phyloP scores from a whole-genome alignment of 768 basidiomycete species.

The Russula ochroleuca region DNA sequence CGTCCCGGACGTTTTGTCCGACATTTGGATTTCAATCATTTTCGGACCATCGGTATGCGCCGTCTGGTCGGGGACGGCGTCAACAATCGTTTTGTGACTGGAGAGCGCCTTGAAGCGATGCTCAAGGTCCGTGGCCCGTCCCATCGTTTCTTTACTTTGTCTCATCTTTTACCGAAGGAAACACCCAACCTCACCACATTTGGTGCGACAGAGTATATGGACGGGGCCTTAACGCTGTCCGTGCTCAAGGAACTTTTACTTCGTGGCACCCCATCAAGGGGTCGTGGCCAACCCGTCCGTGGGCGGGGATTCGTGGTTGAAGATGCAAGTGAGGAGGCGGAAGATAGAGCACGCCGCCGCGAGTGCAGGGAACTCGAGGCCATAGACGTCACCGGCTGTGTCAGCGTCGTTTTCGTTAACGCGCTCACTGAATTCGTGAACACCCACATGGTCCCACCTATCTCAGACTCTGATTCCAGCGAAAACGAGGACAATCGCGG shows the following conservation, averaged over 20 bases:
- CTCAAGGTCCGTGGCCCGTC: slow-evolving; percentile 55
- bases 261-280: slow-evolving; percentile 69
- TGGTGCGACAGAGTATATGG: slow-evolving; percentile 99
- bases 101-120: slow-evolving; percentile 72
- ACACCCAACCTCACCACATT: slow-evolving; percentile 81
- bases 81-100: slow-evolving; percentile 88
- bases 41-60: slow-evolving; percentile 94
- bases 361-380: slow-evolving; percentile 67
- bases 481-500: slow-evolving; percentile 35
- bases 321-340: slow-evolving; percentile 64
- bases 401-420: slow-evolving; percentile 84
- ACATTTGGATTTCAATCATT: slow-evolving; percentile 92
- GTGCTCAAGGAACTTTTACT: slow-evolving; percentile 90
- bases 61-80: slow-evolving; percentile 88
- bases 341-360: slow-evolving; percentile 64
- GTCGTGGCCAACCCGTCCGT: slow-evolving; percentile 62
- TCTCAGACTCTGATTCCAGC: slow-evolving; percentile 44
- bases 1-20: slow-evolving; percentile 76
- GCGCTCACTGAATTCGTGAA: slow-evolving; percentile 81
- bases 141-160: neutral
- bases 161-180: slow-evolving; percentile 52
- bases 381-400: slow-evolving; percentile 91
- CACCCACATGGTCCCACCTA: slow-evolving; percentile 50
- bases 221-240: slow-evolving; percentile 77
- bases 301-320: slow-evolving; percentile 49